These are phyloP conservation scores for Scedosporium boydii DNA, from an alignment of 2,329 filamentous ascomycete genomes.

Conservation along the genomic window DNA sequence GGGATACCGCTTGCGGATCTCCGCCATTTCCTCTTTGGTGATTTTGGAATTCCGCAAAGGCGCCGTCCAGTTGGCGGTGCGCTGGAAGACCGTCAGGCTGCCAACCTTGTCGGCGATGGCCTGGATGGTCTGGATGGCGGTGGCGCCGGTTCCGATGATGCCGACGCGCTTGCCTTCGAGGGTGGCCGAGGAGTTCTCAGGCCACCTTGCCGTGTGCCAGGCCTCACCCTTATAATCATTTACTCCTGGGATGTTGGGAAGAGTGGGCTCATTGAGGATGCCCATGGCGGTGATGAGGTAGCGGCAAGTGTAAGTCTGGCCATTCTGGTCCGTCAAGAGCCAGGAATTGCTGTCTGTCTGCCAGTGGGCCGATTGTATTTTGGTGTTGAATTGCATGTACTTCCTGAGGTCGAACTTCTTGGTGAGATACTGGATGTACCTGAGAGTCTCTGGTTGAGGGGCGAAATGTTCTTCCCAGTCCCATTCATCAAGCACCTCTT, in stretches of 20 bases:
- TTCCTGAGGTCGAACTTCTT: slow-evolving; percentile 28
- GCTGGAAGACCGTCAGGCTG: slow-evolving; percentile 53
- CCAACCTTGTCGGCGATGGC: slow-evolving; percentile 38
- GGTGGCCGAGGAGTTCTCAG: slow-evolving; percentile 35
- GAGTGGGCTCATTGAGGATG: slow-evolving; percentile 56
- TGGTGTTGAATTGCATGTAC: slow-evolving; percentile 22
- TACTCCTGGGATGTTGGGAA: slow-evolving; percentile 52
- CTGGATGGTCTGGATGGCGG: slow-evolving; percentile 46
- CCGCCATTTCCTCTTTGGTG: slow-evolving; percentile 42
- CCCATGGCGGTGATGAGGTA: slow-evolving; percentile 52
- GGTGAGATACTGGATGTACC: slow-evolving; percentile 33
- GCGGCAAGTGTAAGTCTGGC: slow-evolving; percentile 14
- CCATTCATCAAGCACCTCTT: slow-evolving; percentile 31
- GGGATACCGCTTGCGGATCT: slow-evolving; percentile 20
- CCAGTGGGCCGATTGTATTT: slow-evolving; percentile 19
- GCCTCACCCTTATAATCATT: slow-evolving; percentile 43
- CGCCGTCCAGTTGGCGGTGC: slow-evolving; percentile 57
- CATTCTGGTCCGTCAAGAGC: slow-evolving; percentile 17
- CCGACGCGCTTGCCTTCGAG: slow-evolving; percentile 39
- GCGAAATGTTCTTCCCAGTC: slow-evolving; percentile 26
- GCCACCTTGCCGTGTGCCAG: slow-evolving; percentile 53
- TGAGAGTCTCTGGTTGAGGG: slow-evolving; percentile 25
- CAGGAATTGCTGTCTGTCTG: slow-evolving; percentile 16
- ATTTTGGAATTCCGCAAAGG: slow-evolving; percentile 50
- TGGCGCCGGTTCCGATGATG: slow-evolving; percentile 53